Percentiles rank a stretch among this genome's conserved stretches.
Conservation (phyloP, 352 stramenopile genomes). For the Globisporangium orthogonon region DNA sequence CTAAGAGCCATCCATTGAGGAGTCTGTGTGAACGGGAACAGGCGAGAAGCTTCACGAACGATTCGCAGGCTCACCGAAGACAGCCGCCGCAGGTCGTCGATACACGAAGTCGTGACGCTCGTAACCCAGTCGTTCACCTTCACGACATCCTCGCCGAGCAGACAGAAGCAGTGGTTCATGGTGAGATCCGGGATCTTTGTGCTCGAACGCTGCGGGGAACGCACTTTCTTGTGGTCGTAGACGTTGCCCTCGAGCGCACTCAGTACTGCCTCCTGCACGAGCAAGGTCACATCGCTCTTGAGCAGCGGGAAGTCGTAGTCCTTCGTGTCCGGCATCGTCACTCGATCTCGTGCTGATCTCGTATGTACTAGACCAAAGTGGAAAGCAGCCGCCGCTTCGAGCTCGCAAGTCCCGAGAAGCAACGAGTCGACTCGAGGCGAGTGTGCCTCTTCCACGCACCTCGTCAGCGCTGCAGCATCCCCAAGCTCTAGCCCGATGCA, state of each 20-base stretch:
- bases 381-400: neutral
- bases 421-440: neutral
- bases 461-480: neutral
- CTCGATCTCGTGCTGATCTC: neutral
- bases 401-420: too few relatives aligned
- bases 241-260: constrained; percentile 63
- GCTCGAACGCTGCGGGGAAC: neutral
- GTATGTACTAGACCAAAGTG: neutral
- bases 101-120: constrained; percentile 51
- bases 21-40: neutral
- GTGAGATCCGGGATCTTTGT: too few relatives aligned
- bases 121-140: constrained; percentile 72
- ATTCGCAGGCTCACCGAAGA: constrained; percentile 29
- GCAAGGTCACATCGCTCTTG: constrained; percentile 63
- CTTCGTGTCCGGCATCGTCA: constrained; percentile 24
- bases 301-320: constrained; percentile 72
- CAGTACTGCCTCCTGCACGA: constrained; percentile 69
- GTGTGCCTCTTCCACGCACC: neutral
- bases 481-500: neutral
- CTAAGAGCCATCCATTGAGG: constrained; percentile 16
- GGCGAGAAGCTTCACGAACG: too few relatives aligned
- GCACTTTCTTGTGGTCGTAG: constrained; percentile 76
- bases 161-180: neutral
- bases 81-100: constrained; percentile 60
- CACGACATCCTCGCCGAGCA: neutral